These are phyloP conservation scores for Pythium vanterpoolii DNA, from an alignment of 352 stramenopile genomes.

Conservation along the genomic window DNA sequence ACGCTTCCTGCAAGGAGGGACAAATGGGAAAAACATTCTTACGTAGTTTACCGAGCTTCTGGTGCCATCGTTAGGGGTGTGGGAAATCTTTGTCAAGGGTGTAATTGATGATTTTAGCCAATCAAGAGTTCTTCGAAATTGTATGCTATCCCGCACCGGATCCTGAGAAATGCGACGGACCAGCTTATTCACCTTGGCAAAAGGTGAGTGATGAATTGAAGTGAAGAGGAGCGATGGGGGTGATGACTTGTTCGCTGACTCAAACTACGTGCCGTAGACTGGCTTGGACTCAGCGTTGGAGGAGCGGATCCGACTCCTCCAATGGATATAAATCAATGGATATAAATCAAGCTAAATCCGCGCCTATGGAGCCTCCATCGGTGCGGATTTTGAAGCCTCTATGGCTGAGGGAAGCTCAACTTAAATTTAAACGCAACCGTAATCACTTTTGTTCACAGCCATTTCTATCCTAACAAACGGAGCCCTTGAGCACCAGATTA, in stretches of 20 bases:
- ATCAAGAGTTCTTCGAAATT: not conserved
- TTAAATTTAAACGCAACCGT: too few species aligned
- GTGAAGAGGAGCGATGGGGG: constrained; percentile 8
- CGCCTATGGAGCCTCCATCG: not conserved
- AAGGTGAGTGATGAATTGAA: constrained; percentile 8
- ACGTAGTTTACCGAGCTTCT: not conserved
- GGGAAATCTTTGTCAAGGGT: constrained; percentile 9
- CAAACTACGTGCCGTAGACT: not conserved
- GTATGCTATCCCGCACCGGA: not conserved
- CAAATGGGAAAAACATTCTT: not conserved
- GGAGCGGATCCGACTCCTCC: constrained; percentile 12
- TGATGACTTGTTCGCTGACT: not conserved
- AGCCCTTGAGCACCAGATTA: too few species aligned
- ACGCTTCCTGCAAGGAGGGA: not conserved
- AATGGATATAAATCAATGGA: not conserved
- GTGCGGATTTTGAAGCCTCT: too few species aligned
- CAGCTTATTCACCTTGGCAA: not conserved
- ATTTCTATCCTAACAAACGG: too few species aligned
- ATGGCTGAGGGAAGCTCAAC: too few species aligned
- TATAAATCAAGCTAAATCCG: constrained; percentile 7
- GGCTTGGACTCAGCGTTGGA: too few species aligned
- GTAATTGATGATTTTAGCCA: constrained; percentile 5
- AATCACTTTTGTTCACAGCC: too few species aligned
- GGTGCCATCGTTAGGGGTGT: constrained; percentile 19
- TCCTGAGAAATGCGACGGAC: constrained; percentile 12